phyloP scores from a whole-genome alignment of 2,329 filamentous ascomycete genomes.

The Alternaria arbusti region DNA sequence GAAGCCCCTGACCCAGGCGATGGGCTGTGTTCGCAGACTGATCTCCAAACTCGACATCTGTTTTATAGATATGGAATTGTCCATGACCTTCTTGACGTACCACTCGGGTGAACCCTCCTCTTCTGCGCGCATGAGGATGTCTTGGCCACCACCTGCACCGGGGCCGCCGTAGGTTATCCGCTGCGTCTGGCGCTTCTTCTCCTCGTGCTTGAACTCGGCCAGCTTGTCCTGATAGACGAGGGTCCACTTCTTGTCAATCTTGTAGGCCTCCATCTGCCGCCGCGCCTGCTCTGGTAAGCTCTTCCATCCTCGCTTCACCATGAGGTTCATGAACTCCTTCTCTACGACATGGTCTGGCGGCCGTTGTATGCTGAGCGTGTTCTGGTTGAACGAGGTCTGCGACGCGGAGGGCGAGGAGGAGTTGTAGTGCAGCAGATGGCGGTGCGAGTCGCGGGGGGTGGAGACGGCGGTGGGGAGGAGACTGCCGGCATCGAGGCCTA shows the following conservation, averaged over 20 bases:
- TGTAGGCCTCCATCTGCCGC: constrained; percentile 95
- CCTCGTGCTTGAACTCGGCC: constrained; percentile 91
- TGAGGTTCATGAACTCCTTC: constrained; percentile 88
- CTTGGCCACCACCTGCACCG: constrained; percentile 51
- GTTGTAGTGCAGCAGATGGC: constrained; percentile 50
- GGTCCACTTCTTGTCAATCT: constrained; percentile 95
- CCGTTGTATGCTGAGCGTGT: constrained; percentile 69
- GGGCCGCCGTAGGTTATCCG: constrained; percentile 65
- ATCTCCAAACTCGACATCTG: constrained; percentile 92
- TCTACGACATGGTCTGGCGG: constrained; percentile 83
- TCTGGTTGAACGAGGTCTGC: constrained; percentile 57
- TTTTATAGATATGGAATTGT: constrained; percentile 90
- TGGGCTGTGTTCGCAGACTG: constrained; percentile 93
- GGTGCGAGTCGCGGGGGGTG: constrained; percentile 52
- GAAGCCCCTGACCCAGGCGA: constrained; percentile 94
- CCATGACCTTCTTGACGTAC: constrained; percentile 97
- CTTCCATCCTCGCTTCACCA: constrained; percentile 98
- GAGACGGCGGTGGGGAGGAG: constrained; percentile 47
- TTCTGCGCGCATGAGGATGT: constrained; percentile 77
- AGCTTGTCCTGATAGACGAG: constrained; percentile 93
- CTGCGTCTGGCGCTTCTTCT: constrained; percentile 80
- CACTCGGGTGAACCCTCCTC: constrained; percentile 97
- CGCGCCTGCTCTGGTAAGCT: constrained; percentile 93
- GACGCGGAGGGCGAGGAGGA: constrained; percentile 56
- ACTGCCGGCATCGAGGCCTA: constrained; percentile 49